phyloP scores from a whole-genome alignment of 805 yeast species.

The Candida boidinii region DNA sequence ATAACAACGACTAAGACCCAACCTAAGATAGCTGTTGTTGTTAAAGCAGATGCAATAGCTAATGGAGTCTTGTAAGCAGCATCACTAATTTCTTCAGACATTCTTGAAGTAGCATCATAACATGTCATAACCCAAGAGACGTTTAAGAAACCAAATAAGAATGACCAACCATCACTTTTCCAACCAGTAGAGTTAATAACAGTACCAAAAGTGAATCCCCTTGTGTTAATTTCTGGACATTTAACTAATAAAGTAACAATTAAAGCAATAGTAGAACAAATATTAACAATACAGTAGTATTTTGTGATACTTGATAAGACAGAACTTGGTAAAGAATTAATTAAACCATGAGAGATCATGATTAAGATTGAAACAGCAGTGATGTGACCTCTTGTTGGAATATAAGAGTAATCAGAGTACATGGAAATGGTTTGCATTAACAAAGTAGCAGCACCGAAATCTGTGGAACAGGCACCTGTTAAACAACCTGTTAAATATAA shows the following conservation, averaged over 20 bases:
- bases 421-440: conserved; percentile 37
- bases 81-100: conserved; percentile 45
- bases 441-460: conserved; percentile 43
- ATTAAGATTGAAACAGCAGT: conserved; percentile 46
- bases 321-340: conserved; percentile 45
- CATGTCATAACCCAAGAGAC: conserved; percentile 56
- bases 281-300: conserved; percentile 39
- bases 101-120: conserved; percentile 47
- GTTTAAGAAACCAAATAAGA: conserved; percentile 47
- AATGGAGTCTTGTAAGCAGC: conserved; percentile 49
- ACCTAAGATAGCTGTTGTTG: conserved; percentile 40
- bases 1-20: conserved; percentile 40
- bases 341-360: conserved; percentile 35
- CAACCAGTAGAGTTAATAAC: conserved; percentile 43
- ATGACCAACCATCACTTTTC: conserved; percentile 46
- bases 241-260: conserved; percentile 47
- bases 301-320: conserved; percentile 42
- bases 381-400: conserved; percentile 33
- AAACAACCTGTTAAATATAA: conserved; percentile 40
- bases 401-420: conserved; percentile 26
- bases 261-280: conserved; percentile 39
- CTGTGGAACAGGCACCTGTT: conserved; percentile 43
- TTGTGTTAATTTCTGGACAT: conserved; percentile 39
- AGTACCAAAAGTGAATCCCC: conserved; percentile 37
- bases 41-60: conserved; percentile 48